Conservation (phyloP, 495 filamentous ascomycete genomes). For the Venustampulla echinocandica region DNA sequence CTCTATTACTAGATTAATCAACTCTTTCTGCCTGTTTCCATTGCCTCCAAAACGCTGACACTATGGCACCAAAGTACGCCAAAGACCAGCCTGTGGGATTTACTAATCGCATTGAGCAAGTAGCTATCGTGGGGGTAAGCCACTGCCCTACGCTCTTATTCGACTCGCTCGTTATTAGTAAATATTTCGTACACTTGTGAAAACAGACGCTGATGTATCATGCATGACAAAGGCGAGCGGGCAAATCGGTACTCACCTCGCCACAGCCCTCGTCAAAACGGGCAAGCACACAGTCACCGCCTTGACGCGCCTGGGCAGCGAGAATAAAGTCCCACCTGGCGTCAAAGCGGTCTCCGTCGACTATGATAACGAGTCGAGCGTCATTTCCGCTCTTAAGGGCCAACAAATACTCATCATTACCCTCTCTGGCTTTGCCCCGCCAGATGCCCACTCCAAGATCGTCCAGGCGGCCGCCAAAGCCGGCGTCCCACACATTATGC, state of each 20-base stretch:
- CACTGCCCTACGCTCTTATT: background rate
- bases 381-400: slow-evolving; percentile 39
- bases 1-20: too few species aligned
- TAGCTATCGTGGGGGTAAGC: slow-evolving; percentile 44
- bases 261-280: slow-evolving; percentile 40
- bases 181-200: too few species aligned
- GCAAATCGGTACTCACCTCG: slow-evolving; percentile 43
- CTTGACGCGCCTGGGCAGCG: slow-evolving; percentile 42
- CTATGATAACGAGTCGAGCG: slow-evolving; percentile 42
- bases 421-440: slow-evolving; percentile 29
- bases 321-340: slow-evolving; percentile 26
- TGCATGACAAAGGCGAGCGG: slow-evolving; percentile 54
- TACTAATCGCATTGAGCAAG: slow-evolving; percentile 33
- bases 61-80: slow-evolving; percentile 14
- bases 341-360: slow-evolving; percentile 41
- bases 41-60: background rate
- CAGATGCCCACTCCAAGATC: slow-evolving; percentile 35
- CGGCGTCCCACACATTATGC: slow-evolving; percentile 51
- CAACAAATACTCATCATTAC: slow-evolving; percentile 51
- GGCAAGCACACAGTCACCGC: slow-evolving; percentile 49
- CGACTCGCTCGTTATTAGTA: background rate
- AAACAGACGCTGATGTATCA: too few species aligned
- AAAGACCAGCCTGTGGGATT: slow-evolving; percentile 15
- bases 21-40: background rate
- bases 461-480: slow-evolving; percentile 53